A percentile compares a stretch with the other conserved stretches of the same genome.
phyloP scores from a whole-genome alignment of 441 rosid species.

The Croton laevigatus region DNA sequence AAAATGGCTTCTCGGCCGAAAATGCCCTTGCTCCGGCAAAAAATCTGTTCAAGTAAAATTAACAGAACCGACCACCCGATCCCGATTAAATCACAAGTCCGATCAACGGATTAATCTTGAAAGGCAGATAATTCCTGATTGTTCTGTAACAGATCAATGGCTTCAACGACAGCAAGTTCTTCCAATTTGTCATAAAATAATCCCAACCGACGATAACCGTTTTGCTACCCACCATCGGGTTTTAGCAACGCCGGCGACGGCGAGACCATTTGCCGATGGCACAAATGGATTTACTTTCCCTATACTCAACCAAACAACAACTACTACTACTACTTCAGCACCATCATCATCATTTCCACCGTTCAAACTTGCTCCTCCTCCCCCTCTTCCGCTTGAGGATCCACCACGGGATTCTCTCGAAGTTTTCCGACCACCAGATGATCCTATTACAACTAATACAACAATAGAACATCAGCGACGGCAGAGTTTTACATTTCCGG shows the following conservation, averaged over 20 bases:
- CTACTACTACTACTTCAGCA: no score
- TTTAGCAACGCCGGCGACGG: conserved; percentile 18
- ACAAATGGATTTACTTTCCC: conserved; percentile 57
- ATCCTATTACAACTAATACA: conserved; percentile 20
- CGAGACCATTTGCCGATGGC: conserved; percentile 13
- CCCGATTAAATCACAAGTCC: conserved; percentile 11
- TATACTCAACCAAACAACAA: conserved; percentile 32
- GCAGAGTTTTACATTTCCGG: conserved; percentile 31
- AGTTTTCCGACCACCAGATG: conserved; percentile 40
- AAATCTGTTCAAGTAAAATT: conserved; percentile 71
- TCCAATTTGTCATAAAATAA: conserved; percentile 28
- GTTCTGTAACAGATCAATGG: conserved; percentile 24
- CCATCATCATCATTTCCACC: conserved; percentile 22
- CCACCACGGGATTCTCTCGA: conserved; percentile 51
- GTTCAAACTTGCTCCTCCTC: conserved; percentile 13
- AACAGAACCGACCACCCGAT: conserved; percentile 34
- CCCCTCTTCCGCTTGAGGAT: conserved; percentile 21
- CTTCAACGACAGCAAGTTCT: conserved; percentile 18
- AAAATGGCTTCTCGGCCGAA: conserved; percentile 60
- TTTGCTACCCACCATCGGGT: conserved; percentile 24
- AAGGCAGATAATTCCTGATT: background rate
- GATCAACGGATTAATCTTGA: background rate
- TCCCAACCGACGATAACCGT: conserved; percentile 28
- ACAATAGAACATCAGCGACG: conserved; percentile 28
- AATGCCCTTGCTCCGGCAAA: conserved; percentile 76